Evolutionary conservation across 2,329 filamentous ascomycete genomes (phyloP), one percentile per base, ranked within the genome.

Genomic region (Fusarium cyanostomum): DNA sequence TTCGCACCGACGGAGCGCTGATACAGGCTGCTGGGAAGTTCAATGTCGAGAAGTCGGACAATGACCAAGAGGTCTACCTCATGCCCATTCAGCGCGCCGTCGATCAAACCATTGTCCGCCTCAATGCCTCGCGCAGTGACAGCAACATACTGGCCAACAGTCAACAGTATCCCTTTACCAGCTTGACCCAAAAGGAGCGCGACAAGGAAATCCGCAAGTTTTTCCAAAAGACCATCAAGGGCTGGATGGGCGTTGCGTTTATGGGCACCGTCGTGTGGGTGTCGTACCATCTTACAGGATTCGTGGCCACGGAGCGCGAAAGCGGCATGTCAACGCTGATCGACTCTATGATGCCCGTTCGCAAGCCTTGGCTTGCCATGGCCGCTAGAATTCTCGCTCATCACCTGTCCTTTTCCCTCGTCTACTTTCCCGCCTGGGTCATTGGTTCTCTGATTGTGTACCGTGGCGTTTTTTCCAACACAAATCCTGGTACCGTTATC

Each of bases 311-410:
- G 2, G 94, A 97, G 77, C 83, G 94, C 53, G 94, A 97, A 78
- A 82, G 88, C 13, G 94, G 93, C 56, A 95, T 97, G 85, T 92
- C 92, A 5, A 91, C 93, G 62, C 81, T 97, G 26, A 87, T 97
- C 38, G 94, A 97, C 76, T 90, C 92, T 52, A 97, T 96, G 92
- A 94, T 95, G 82, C 90, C 92, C 1, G 91, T 91, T 52, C 83
- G 84, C 52, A 83, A 83, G 44, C 81, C 86, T 38, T 96, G 92
- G 92, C 83, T 92, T 70, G 88, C 90, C 9, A 92, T 94, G 76
- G 86, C 87, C 18, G 89, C 90, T 2, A 85, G 94, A n/a, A 82
- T 96, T 12, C 72, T 94, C 8, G 88, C 93, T 0, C 89, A 93
- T 59, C 92, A 96, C 72, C 74, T 95, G 24, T 87, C 92, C 0